A percentile compares a stretch with the other conserved stretches of the same genome.
phyloP scores from a whole-genome alignment of 169 alveolate species.

The Fabrea salina region DNA sequence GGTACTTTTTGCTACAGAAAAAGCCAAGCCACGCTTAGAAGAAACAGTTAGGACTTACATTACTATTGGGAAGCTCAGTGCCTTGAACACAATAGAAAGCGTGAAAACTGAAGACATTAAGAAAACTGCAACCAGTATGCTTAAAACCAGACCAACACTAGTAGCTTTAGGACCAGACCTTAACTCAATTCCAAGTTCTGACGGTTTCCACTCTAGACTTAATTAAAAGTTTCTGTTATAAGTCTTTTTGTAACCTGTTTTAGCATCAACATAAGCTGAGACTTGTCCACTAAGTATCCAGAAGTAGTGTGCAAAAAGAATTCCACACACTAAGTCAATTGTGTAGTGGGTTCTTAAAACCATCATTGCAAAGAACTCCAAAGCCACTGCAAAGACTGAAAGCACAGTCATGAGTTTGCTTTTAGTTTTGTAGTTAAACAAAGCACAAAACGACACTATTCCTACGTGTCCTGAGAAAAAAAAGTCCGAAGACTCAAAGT shows the following conservation, averaged over 20 bases:
- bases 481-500: constrained; percentile 65
- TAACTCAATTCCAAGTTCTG: not conserved
- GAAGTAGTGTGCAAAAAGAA: constrained; percentile 29
- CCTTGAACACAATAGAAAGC: not conserved
- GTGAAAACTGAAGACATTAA: not conserved
- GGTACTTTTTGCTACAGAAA: not conserved
- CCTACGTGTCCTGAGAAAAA: constrained; percentile 82
- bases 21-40: not conserved
- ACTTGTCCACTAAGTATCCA: constrained; percentile 14
- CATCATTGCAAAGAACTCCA: constrained; percentile 29
- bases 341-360: constrained; percentile 34
- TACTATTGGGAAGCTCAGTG: not conserved
- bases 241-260: too few relatives aligned
- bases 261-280: too few relatives aligned
- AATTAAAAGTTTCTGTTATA: too few relatives aligned
- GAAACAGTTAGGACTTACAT: not conserved
- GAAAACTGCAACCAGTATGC: not conserved
- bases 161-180: not conserved
- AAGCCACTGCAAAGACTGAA: not conserved
- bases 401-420: not conserved
- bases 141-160: not conserved
- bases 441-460: not conserved
- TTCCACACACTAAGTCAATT: constrained; percentile 28
- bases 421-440: not conserved
- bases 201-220: not conserved